A percentile compares a stretch with the other conserved stretches of the same genome.
Conservation (phyloP, 2,329 filamentous ascomycete species). For the Colletotrichum sublineola region DNA sequence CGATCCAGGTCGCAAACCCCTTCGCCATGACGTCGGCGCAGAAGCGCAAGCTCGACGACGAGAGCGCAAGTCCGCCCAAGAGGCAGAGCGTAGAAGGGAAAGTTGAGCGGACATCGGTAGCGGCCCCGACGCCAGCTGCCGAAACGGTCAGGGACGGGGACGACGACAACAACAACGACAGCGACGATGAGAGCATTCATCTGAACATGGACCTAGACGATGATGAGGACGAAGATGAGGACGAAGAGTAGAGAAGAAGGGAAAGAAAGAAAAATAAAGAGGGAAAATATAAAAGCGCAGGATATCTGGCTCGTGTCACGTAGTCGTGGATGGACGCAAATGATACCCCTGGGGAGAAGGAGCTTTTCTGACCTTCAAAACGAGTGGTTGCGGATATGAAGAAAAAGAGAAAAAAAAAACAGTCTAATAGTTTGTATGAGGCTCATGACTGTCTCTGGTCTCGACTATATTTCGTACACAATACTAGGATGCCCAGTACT, state of each 20-base stretch:
- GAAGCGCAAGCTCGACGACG: conserved; percentile 58
- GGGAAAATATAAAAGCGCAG: conserved; percentile 53
- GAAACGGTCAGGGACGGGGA: conserved; percentile 50
- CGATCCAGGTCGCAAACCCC: conserved; percentile 38
- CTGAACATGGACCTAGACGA: conserved; percentile 72
- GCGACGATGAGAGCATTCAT: conserved; percentile 68
- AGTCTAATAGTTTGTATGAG: conserved; percentile 1
- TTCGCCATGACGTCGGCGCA: conserved; percentile 46
- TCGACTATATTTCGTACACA: conserved; percentile 34
- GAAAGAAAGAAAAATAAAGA: conserved; percentile 22
- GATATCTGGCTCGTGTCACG: conserved; percentile 24
- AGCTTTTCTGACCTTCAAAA: neutral
- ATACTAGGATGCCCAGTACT: conserved; percentile 35
- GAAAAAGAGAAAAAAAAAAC: neutral
- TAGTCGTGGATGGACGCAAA: conserved; percentile 12
- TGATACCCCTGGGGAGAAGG: conserved; percentile 33
- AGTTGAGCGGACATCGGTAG: conserved; percentile 9
- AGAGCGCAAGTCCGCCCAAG: conserved; percentile 46
- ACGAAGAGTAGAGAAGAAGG: conserved; percentile 46
- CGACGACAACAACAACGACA: conserved; percentile 57
- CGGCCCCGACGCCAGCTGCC: conserved; percentile 23
- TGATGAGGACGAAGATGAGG: conserved; percentile 56
- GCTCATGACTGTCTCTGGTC: conserved; percentile 21
- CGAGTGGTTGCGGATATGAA: conserved; percentile 17
- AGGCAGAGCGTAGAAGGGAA: conserved; percentile 41